Conservation (phyloP, 257 asterid genomes). For the Linderniella brevidens region DNA sequence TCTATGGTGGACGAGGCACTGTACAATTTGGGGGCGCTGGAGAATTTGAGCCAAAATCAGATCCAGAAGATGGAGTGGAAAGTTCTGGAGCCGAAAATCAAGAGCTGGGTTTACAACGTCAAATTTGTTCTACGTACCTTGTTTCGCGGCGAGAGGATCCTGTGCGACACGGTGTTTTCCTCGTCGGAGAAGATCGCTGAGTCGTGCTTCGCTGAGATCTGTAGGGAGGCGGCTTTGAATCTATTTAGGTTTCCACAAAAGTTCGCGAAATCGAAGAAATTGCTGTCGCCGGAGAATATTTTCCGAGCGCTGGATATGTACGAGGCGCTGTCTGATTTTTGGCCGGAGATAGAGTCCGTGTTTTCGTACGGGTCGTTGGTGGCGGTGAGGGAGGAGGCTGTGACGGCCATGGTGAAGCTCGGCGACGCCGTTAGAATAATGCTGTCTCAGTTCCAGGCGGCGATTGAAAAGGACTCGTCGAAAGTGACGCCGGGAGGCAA, state of each 20-base stretch:
- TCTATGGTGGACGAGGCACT: constrained; percentile 68
- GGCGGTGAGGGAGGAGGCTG: constrained; percentile 37
- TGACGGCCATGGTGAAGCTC: constrained; percentile 38
- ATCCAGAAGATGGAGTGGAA: constrained; percentile 72
- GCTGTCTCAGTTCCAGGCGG: constrained; percentile 56
- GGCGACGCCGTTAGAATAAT: constrained; percentile 52
- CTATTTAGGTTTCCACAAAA: constrained; percentile 38
- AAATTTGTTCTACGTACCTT: constrained; percentile 38
- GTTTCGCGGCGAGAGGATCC: constrained; percentile 47
- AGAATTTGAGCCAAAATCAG: constrained; percentile 31
- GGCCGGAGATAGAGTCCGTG: constrained; percentile 48
- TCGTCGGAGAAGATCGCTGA: constrained; percentile 37
- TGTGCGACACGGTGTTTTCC: constrained; percentile 54
- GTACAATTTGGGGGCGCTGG: constrained; percentile 42
- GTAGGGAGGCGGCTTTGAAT: constrained; percentile 30
- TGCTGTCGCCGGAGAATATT: constrained; percentile 58
- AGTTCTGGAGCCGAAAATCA: constrained; percentile 30
- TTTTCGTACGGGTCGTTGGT: constrained; percentile 36
- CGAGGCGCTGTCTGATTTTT: constrained; percentile 48
- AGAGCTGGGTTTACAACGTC: constrained; percentile 35
- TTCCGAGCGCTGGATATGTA: constrained; percentile 58
- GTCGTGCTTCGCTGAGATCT: constrained; percentile 49
- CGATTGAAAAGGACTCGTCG: constrained; percentile 64
- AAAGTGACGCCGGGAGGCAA: constrained; percentile 44
- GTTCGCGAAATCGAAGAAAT: constrained; percentile 37